phyloP scores from a whole-genome alignment of 2,329 filamentous ascomycete species.

The Colletotrichum trifolii region DNA sequence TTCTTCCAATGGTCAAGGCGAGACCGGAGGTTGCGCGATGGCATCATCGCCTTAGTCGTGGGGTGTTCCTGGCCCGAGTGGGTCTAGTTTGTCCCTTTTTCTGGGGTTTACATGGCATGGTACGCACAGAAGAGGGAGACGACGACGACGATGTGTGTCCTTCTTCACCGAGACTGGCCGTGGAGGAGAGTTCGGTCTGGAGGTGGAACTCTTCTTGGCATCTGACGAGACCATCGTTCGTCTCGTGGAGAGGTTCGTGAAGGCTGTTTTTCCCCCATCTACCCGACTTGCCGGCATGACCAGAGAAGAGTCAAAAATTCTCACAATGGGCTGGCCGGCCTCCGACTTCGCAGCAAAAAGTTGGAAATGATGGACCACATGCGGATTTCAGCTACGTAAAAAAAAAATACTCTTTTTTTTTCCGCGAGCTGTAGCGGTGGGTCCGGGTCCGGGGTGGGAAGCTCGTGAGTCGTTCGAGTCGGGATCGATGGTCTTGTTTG shows the following conservation, averaged over 20 bases:
- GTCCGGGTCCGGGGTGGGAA: slow-evolving; percentile 25
- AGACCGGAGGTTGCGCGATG: slow-evolving; percentile 29
- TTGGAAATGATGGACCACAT: slow-evolving; percentile 3
- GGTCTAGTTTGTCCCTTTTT: neutral
- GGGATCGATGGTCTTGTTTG: no score
- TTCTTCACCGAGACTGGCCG: neutral
- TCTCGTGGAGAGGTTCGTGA: no score
- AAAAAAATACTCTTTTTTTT: slow-evolving; percentile 1
- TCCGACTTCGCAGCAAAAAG: slow-evolving; percentile 24
- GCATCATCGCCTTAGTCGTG: slow-evolving; percentile 28
- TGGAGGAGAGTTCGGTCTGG: slow-evolving; percentile 2
- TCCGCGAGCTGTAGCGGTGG: slow-evolving; percentile 16
- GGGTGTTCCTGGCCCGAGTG: slow-evolving; percentile 21
- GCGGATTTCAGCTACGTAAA: slow-evolving; percentile 29
- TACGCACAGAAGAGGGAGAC: no score
- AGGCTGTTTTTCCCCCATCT: no score
- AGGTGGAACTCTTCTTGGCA: no score
- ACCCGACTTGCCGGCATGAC: no score
- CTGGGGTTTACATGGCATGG: no score
- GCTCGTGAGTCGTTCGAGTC: neutral
- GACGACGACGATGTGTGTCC: no score
- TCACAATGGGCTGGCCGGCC: neutral
- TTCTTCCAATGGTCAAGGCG: slow-evolving; percentile 9
- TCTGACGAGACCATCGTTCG: neutral
- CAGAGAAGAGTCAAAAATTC: neutral